These are phyloP conservation scores for Aethionema arabicum DNA, from an alignment of 345 rosid genomes.

Conservation along the genomic window DNA sequence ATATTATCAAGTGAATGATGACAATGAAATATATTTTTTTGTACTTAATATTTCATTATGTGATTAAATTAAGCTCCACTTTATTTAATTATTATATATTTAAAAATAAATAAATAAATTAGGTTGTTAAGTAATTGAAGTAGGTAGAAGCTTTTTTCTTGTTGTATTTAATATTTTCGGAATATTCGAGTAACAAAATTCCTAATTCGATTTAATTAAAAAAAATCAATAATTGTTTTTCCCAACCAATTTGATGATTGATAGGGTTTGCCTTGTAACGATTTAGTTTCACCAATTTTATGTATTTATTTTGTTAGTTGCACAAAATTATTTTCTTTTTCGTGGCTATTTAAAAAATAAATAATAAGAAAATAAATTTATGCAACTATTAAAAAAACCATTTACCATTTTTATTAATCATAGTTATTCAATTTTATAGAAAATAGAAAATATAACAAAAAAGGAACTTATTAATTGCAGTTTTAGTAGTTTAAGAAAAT, in stretches of 20 bases:
- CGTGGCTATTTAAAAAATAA: too few species aligned
- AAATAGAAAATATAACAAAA: too few species aligned
- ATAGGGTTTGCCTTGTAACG: constrained; percentile 3
- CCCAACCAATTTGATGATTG: constrained; percentile 24
- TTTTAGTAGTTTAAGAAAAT: too few species aligned
- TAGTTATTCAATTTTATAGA: too few species aligned
- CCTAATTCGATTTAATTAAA: neutral
- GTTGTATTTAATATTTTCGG: constrained; percentile 8
- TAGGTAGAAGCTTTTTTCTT: neutral
- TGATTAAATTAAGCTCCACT: neutral
- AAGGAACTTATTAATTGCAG: too few species aligned
- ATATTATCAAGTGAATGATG: constrained; percentile 12
- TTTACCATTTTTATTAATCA: too few species aligned
- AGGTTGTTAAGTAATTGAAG: too few species aligned
- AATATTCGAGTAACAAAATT: constrained; percentile 25
- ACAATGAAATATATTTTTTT: constrained; percentile 4
- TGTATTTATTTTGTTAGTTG: neutral
- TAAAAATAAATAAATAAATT: too few species aligned
- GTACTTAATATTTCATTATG: neutral
- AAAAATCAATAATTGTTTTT: neutral
- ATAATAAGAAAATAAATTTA: too few species aligned
- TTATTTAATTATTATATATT: neutral
- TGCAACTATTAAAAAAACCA: too few species aligned
- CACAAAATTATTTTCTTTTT: neutral
- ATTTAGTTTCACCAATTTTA: neutral